These are phyloP conservation scores for Beauveria medogensis DNA, from an alignment of 2,329 filamentous ascomycete genomes.

Conservation along the genomic window DNA sequence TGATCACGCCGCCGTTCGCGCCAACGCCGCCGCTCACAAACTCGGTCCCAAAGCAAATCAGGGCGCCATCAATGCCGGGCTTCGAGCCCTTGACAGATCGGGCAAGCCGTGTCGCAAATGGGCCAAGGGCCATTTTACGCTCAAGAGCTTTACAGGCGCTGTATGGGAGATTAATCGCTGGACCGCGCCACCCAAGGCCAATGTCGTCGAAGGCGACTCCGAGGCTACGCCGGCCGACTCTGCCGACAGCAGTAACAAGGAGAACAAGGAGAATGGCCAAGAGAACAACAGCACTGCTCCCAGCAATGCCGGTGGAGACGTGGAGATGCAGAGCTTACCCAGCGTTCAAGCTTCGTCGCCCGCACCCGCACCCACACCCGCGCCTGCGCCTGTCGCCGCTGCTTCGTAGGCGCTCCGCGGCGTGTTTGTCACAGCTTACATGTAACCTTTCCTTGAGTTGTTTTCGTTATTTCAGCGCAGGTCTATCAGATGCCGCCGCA, in stretches of 20 bases:
- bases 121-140: slow-evolving; percentile 69
- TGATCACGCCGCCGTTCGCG: slow-evolving; percentile 44
- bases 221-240: slow-evolving; percentile 40
- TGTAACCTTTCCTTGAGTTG: not conserved
- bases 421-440: not conserved
- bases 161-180: slow-evolving; percentile 76
- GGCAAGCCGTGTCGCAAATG: slow-evolving; percentile 90
- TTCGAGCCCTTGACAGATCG: slow-evolving; percentile 86
- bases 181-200: slow-evolving; percentile 60
- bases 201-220: slow-evolving; percentile 33
- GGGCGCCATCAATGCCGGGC: slow-evolving; percentile 92
- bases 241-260: slow-evolving; percentile 50
- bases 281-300: slow-evolving; percentile 41
- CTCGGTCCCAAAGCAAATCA: slow-evolving; percentile 94
- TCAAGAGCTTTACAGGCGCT: slow-evolving; percentile 91
- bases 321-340: slow-evolving; percentile 45
- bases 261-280: slow-evolving; percentile 53
- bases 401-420: slow-evolving; percentile 25
- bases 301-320: slow-evolving; percentile 36
- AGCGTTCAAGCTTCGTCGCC: slow-evolving; percentile 47
- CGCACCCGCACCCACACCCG: slow-evolving; percentile 29
- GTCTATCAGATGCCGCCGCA: not conserved
- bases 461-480: not conserved
- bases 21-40: slow-evolving; percentile 56
- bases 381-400: slow-evolving; percentile 32